Conservation (phyloP, 148 eudicot species). For the Pouteria glomerata region DNA sequence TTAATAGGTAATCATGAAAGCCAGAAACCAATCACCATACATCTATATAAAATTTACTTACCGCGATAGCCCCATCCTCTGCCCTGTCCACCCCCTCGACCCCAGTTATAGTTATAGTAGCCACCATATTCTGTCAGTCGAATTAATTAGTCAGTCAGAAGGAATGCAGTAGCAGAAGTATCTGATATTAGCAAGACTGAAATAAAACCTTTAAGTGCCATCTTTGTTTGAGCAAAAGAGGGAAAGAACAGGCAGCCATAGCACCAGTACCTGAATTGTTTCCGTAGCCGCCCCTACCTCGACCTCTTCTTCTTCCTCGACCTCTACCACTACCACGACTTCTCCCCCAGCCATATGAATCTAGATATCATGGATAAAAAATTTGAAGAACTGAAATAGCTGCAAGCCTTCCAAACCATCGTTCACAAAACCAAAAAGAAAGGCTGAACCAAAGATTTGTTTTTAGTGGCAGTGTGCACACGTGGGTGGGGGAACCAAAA, state of each 20-base stretch:
- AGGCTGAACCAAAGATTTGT: neutral
- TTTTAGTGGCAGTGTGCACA: too few relatives aligned
- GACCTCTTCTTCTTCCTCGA: slow-evolving; percentile 15
- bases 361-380: neutral
- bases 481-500: neutral
- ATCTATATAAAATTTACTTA: neutral
- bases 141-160: neutral
- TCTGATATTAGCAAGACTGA: neutral
- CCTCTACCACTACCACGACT: slow-evolving; percentile 5
- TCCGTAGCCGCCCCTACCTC: slow-evolving; percentile 19
- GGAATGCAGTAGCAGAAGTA: neutral
- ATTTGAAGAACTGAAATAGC: neutral
- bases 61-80: slow-evolving; percentile 24
- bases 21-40: neutral
- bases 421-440: neutral
- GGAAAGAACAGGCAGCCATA: neutral
- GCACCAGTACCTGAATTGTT: slow-evolving; percentile 16
- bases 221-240: neutral
- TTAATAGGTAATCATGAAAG: neutral
- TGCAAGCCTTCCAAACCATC: neutral
- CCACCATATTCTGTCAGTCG: slow-evolving; percentile 10
- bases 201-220: neutral
- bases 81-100: slow-evolving; percentile 17
- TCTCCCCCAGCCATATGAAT: slow-evolving; percentile 1
- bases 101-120: slow-evolving; percentile 10